Base-by-base conservation (phyloP, 495 filamentous ascomycete species). In the Penicillium longicatenatum region DNA sequence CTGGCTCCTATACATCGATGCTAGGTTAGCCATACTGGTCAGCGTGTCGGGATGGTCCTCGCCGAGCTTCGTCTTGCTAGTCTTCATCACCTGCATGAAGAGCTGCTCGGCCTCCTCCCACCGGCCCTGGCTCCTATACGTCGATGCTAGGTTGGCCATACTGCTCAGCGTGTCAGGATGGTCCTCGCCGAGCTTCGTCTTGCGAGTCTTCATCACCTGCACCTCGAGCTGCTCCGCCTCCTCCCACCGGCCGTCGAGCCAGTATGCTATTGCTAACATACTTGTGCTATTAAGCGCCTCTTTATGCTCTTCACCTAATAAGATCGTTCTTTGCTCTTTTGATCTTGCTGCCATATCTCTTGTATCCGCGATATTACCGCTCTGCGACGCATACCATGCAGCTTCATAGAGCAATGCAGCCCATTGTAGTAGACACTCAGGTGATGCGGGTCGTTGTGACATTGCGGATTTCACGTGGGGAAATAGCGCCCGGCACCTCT, bases 401-500 rank as follows among this genome's bases (percentile, higher is more conserved):
- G 14, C 47, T 35, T 26, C 61, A 39, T 59, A 57, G 41, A 70
- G 58, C 16, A 70, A 14, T 17, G 53, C 43, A 56, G 68, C 63
- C 68, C 54, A 70, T 30, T 57, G 14, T 48, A 5, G 8, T 49
- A 59, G 50, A 43, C 26, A 63, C 1, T 49, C 19, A 2, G 41
- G 10, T 6, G 52, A 56, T 45, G 29, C 21, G 52, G 59, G 62
- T 24, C 31, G 59, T 26, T 63, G 57, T 14, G 57, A 58, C 22
- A 61, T 41, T 21, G 65, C 61, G 1, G 52, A 44, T 54, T 60
- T 49, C 0, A 57, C 63, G 57, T 75, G 69, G 14, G 69, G 51
- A 59, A 74, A 70, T 10, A 72, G 58, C 19, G 29, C 11, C 44
- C 66, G 52, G 50, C 64, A 72, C 29, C 17, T 50, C 41, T 30